Evolutionary conservation across 441 rosid species (phyloP).

Genomic region (Iberis amara): DNA sequence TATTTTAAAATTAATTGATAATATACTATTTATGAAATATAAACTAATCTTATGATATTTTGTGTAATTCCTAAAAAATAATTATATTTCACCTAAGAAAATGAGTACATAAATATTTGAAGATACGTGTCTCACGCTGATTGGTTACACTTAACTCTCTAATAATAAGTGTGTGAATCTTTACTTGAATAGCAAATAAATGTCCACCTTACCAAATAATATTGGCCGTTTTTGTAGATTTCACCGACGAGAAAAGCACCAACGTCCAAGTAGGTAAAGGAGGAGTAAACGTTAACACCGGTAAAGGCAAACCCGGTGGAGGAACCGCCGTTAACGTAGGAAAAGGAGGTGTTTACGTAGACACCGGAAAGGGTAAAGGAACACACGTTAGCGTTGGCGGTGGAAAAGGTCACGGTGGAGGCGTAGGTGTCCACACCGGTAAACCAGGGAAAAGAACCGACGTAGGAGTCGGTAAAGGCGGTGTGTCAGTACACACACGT

Average conservation of each 20-base stretch:
- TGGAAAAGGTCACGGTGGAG: constrained; percentile 32
- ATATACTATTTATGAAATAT: too few relatives aligned
- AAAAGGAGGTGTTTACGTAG: constrained; percentile 44
- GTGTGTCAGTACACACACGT: constrained; percentile 48
- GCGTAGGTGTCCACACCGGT: constrained; percentile 42
- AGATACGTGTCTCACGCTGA: constrained; percentile 7
- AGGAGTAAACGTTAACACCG: constrained; percentile 40
- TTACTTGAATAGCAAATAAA: neutral
- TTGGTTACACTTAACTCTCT: neutral
- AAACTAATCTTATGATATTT: too few relatives aligned
- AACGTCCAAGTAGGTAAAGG: constrained; percentile 42
- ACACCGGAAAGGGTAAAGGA: constrained; percentile 42
- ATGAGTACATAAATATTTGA: neutral
- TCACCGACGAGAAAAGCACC: constrained; percentile 48
- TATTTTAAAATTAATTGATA: too few relatives aligned
- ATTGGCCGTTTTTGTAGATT: constrained; percentile 35
- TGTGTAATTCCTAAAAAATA: too few relatives aligned
- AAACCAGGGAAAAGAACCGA: constrained; percentile 39
- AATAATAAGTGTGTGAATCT: too few relatives aligned
- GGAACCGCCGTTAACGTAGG: constrained; percentile 52
- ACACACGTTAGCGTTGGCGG: constrained; percentile 39
- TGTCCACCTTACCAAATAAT: neutral
- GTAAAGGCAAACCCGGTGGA: constrained; percentile 43
- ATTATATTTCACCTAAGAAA: neutral
- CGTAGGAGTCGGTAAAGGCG: constrained; percentile 68